These are phyloP conservation scores for Truncatella angustata DNA, from an alignment of 2,329 filamentous ascomycete species.

Conservation along the genomic window DNA sequence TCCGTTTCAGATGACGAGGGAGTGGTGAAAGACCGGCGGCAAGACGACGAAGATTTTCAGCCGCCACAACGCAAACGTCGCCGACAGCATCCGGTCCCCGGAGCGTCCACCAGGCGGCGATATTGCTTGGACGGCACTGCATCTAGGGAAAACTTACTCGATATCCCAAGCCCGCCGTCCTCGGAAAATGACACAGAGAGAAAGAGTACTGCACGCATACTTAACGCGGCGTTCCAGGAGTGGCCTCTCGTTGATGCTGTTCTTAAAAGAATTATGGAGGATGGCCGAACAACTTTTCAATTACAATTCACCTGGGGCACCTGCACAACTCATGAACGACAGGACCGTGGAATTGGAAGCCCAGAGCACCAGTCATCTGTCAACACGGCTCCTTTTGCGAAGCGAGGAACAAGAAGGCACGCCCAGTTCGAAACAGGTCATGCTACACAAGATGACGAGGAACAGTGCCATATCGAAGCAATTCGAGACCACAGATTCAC, in stretches of 20 bases:
- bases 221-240: neutral
- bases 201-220: neutral
- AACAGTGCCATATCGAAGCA: neutral
- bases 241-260: neutral
- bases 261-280: neutral
- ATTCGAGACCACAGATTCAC: constrained; percentile 1
- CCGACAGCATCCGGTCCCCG: neutral
- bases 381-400: neutral
- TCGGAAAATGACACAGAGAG: neutral
- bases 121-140: neutral
- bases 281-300: neutral
- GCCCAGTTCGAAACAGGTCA: neutral
- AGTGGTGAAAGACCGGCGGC: neutral
- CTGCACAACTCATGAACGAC: neutral
- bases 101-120: neutral
- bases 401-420: neutral
- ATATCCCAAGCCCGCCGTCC: neutral
- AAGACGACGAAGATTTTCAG: neutral
- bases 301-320: neutral
- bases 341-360: neutral
- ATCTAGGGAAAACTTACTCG: neutral
- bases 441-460: neutral
- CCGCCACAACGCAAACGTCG: neutral
- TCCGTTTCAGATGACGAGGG: neutral
- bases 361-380: neutral